These are phyloP conservation scores for Solanum etuberosum DNA, from an alignment of 257 asterid species.

Conservation along the genomic window DNA sequence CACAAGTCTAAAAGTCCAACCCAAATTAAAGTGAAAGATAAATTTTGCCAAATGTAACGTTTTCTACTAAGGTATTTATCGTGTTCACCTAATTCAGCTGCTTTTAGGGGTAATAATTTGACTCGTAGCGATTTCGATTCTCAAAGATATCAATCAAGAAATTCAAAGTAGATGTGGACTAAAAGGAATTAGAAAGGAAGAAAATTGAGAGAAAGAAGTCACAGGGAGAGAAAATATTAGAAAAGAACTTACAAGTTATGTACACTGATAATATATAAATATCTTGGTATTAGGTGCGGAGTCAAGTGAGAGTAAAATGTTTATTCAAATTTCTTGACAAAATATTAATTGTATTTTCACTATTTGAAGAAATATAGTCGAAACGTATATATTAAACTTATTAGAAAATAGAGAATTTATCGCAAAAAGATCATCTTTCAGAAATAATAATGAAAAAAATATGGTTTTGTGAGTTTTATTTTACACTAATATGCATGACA, in stretches of 20 bases:
- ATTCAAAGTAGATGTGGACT: neutral
- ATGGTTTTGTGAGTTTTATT: neutral
- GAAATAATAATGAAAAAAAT: no score
- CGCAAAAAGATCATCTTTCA: no score
- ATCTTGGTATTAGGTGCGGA: neutral
- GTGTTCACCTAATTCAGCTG: neutral
- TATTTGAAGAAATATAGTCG: neutral
- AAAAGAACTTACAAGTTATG: neutral
- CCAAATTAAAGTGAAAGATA: neutral
- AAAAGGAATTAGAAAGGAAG: neutral
- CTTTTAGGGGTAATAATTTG: neutral
- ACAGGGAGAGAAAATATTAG: fast-evolving
- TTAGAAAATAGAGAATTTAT: neutral
- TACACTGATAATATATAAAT: neutral
- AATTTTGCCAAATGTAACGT: neutral
- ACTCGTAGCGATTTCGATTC: neutral
- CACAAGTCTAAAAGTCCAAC: neutral
- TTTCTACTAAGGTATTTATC: neutral
- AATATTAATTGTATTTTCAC: no score
- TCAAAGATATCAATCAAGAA: neutral
- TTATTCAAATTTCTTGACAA: neutral
- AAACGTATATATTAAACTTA: no score
- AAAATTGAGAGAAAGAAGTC: neutral
- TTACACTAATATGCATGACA: neutral
- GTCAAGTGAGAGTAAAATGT: neutral